Conservation (phyloP, 2,329 filamentous ascomycete genomes). For the Talaromyces funiculosus region DNA sequence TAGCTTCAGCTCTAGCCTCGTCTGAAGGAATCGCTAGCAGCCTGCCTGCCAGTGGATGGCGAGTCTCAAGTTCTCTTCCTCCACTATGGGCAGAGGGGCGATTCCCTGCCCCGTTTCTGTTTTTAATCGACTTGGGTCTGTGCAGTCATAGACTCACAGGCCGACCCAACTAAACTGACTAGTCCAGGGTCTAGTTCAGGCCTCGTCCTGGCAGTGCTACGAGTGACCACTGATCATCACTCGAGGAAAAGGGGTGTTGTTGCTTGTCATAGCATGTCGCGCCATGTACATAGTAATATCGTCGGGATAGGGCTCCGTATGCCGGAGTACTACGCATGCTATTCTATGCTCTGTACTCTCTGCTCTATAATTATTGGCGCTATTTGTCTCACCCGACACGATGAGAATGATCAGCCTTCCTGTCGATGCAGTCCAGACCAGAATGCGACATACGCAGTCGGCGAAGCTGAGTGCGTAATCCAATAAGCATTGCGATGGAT, state of each 20-base stretch:
- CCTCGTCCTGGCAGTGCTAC: background rate
- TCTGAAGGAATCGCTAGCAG: background rate
- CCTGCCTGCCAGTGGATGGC: background rate
- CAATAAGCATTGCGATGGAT: background rate
- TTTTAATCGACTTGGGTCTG: background rate
- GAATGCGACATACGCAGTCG: background rate
- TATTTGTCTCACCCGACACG: background rate
- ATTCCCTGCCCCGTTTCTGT: conserved; percentile 1
- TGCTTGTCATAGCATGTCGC: too few species aligned
- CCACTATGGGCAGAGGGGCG: background rate
- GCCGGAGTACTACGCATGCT: background rate
- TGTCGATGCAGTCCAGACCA: conserved; percentile 3
- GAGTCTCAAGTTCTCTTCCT: too few species aligned
- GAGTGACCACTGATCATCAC: background rate
- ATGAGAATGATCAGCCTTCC: background rate
- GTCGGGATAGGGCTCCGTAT: background rate
- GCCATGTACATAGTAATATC: too few species aligned
- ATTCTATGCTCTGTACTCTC: background rate
- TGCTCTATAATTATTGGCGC: background rate
- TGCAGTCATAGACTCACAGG: conserved; percentile 4
- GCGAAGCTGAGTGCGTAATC: background rate
- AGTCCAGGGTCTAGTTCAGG: conserved; percentile 1
- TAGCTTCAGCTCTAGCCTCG: background rate
- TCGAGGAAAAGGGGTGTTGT: background rate
- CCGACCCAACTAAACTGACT: background rate